Base-by-base conservation (phyloP, 106 monocot species). In the Apostasia shenzhenica region DNA sequence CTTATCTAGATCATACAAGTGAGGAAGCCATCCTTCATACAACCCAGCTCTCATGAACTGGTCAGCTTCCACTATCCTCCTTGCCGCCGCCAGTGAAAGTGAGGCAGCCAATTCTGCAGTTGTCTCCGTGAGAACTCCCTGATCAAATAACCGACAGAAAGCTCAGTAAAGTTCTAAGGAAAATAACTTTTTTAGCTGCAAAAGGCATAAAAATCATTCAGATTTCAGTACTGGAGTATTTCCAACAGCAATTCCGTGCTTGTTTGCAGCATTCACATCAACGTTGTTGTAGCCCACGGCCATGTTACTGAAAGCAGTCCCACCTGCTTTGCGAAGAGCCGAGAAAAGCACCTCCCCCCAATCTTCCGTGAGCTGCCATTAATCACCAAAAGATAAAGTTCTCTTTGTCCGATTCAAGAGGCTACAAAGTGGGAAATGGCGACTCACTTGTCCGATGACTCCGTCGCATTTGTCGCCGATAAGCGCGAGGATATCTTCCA, bases 111-210 rank as follows among this genome's bases (percentile, higher is more conserved):
- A 78, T 71, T 99, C 97, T 1, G 97, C 97, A 0, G 92, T 99
- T 45, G 97, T 99, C 80, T 99, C 97, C 4, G 97, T 99, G 67
- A 99, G 87, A 82, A 99, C 97, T 50, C 97, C 97, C 97, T 99
- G 47, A 2, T 9, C 5, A 70, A 46, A 72, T 4, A 41, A 53
- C 61, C 7, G 1, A 3, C n/a, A 55, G 42, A 4, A 63, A 52
- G 1, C 0, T 38, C 5, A 46, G 43, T 13, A 46, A 54, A 65
- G 40, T 3, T 6, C 44, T 12, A 64, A 9, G 55, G 2, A 44
- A 14, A 26, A 61, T 43, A 42, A 5, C 26, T 40, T 60, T 10
- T 49, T 49, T 37, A 66, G 44, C 8, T 49, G 1, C 48, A 0
- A 3, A 13, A 2, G 44, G 11, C 14, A 78, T 59, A 43, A 5